A percentile compares a stretch with the other conserved stretches of the same genome.
Evolutionary conservation across 129 eudicot genomes (phyloP).

Genomic region (Smallanthus sonchifolius): DNA sequence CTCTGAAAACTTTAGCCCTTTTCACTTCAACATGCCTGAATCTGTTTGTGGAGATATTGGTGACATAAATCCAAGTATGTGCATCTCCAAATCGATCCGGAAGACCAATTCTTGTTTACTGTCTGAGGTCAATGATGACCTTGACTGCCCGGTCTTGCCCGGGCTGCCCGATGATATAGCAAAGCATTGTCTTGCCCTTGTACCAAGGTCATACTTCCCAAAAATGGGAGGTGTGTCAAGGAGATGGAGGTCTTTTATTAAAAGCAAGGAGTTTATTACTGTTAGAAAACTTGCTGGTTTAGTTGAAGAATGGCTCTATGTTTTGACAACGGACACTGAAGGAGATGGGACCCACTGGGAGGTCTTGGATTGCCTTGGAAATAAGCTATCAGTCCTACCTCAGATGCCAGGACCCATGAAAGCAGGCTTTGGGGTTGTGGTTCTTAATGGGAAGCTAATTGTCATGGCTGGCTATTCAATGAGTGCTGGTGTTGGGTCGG

Average conservation of each 20-base stretch:
- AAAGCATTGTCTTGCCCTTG: conserved; percentile 90
- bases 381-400: conserved; percentile 44
- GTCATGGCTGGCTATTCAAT: conserved; percentile 72
- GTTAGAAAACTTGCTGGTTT: conserved; percentile 76
- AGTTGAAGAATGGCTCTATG: conserved; percentile 90
- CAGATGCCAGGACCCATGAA: conserved; percentile 78
- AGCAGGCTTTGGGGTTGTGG: conserved; percentile 68
- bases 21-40: conserved; percentile 44
- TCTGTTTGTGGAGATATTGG: conserved; percentile 42
- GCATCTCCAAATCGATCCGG: conserved; percentile 37
- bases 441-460: conserved; percentile 81
- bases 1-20: conserved; percentile 23
- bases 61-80: conserved; percentile 39
- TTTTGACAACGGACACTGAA: conserved; percentile 57
- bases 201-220: conserved; percentile 70
- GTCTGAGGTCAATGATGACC: conserved; percentile 35
- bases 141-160: conserved; percentile 62
- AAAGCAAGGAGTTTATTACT: conserved; percentile 74
- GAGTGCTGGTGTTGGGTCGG: conserved; percentile 48
- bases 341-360: conserved; percentile 89
- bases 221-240: conserved; percentile 80
- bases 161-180: conserved; percentile 96
- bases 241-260: conserved; percentile 75
- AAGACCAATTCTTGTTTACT: conserved; percentile 29
- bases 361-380: conserved; percentile 79